A percentile compares a stretch with the other conserved stretches of the same genome.
phyloP scores from a whole-genome alignment of 2,329 filamentous ascomycete species.

The Alternaria consortialis region DNA sequence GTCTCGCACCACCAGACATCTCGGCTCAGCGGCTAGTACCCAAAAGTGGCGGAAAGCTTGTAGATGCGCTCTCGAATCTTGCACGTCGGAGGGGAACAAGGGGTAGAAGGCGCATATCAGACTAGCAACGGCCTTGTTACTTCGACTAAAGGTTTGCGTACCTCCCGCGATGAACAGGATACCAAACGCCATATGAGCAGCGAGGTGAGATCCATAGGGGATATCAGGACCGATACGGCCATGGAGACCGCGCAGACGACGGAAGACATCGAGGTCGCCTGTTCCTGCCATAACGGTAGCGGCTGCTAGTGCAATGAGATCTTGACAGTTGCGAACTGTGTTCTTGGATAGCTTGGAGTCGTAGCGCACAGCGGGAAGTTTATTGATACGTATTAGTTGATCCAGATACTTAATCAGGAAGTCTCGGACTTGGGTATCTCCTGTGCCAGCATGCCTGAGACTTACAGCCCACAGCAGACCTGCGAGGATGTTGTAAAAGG shows the following conservation, averaged over 20 bases:
- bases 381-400: constrained; percentile 81
- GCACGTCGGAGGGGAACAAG: constrained; percentile 84
- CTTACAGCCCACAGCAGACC: constrained; percentile 79
- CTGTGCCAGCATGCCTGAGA: constrained; percentile 58
- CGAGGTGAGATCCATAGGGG: constrained; percentile 92
- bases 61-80: constrained; percentile 93
- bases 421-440: constrained; percentile 75
- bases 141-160: constrained; percentile 89
- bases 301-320: constrained; percentile 81
- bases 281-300: constrained; percentile 96
- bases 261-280: constrained; percentile 84
- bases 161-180: constrained; percentile 91
- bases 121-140: constrained; percentile 83
- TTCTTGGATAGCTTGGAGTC: constrained; percentile 85
- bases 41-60: constrained; percentile 98
- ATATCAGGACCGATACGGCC: constrained; percentile 84
- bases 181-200: constrained; percentile 89
- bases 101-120: constrained; percentile 94
- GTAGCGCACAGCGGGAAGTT: constrained; percentile 71
- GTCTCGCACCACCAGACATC: constrained; percentile 89
- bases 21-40: constrained; percentile 89
- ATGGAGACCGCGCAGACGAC: constrained; percentile 86
- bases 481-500: constrained; percentile 90
- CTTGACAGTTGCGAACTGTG: constrained; percentile 89
- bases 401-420: constrained; percentile 85